These are phyloP conservation scores for Globisporangium viniferum DNA, from an alignment of 352 stramenopile species.

Conservation along the genomic window DNA sequence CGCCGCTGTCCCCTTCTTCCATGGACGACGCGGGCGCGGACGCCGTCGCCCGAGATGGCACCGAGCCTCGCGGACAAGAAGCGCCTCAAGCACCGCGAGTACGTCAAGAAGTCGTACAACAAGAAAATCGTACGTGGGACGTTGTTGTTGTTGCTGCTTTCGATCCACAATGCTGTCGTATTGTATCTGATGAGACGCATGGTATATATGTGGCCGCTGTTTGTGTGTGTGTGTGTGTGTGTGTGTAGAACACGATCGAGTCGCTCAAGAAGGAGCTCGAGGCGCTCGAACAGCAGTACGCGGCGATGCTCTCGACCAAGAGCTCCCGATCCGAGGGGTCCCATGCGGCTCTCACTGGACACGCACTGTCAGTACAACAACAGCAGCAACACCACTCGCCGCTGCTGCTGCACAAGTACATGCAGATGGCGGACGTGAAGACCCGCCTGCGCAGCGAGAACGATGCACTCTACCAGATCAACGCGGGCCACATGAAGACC, in stretches of 20 bases:
- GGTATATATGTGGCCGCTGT: background rate
- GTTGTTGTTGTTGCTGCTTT: too few relatives aligned
- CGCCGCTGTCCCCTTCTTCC: background rate
- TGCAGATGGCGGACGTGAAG: slow-evolving; percentile 43
- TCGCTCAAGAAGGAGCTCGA: slow-evolving; percentile 45
- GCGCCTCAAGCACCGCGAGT: slow-evolving; percentile 61
- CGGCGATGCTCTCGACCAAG: slow-evolving; percentile 25
- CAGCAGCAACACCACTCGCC: slow-evolving; percentile 10
- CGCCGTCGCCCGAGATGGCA: background rate
- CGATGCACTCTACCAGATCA: slow-evolving; percentile 46
- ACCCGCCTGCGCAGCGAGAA: slow-evolving; percentile 48
- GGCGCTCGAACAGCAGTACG: slow-evolving; percentile 43
- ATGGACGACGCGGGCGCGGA: background rate
- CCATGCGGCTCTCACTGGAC: background rate
- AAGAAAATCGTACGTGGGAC: slow-evolving; percentile 42
- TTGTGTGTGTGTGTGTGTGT: background rate
- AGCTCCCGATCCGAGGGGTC: background rate
- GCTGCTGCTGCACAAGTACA: slow-evolving; percentile 39
- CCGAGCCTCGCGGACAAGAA: slow-evolving; percentile 36
- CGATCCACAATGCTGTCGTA: too few relatives aligned
- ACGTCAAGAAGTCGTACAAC: slow-evolving; percentile 69
- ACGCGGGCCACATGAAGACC: slow-evolving; percentile 48
- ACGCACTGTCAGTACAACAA: background rate
- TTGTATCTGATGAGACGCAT: too few relatives aligned
- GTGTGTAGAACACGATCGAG: slow-evolving; percentile 40